Conservation (phyloP, 2,329 filamentous ascomycete genomes). For the Penicillium sp. region DNA sequence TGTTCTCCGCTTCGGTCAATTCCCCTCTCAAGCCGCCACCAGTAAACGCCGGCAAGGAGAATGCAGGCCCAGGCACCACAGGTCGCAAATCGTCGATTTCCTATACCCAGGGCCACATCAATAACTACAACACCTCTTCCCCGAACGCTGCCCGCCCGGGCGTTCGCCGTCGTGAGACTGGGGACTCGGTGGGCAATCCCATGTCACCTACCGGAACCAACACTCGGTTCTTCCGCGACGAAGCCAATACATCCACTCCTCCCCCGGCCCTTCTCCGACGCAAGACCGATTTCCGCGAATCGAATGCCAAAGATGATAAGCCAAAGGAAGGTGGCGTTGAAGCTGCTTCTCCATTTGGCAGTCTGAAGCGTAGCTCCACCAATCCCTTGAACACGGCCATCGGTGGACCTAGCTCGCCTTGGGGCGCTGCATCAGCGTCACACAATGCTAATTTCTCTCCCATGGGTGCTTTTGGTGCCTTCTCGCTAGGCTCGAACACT, state of each 20-base stretch:
- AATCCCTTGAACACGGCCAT: conserved; percentile 56
- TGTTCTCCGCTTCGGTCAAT: conserved; percentile 86
- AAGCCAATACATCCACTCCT: conserved; percentile 62
- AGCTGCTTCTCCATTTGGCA: conserved; percentile 54
- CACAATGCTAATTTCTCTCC: conserved; percentile 67
- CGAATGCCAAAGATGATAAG: conserved; percentile 53
- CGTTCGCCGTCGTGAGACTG: conserved; percentile 82
- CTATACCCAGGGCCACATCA: conserved; percentile 61
- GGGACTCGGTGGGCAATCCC: conserved; percentile 63
- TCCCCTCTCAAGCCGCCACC: conserved; percentile 86
- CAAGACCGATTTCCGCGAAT: conserved; percentile 64
- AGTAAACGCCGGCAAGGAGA: conserved; percentile 66
- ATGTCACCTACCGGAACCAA: conserved; percentile 52
- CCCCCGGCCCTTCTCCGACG: conserved; percentile 64
- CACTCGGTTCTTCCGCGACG: conserved; percentile 52
- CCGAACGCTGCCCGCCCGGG: conserved; percentile 74
- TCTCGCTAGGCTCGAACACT: conserved; percentile 65
- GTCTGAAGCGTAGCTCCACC: conserved; percentile 60
- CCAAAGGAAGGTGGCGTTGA: conserved; percentile 52
- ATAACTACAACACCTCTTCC: conserved; percentile 71
- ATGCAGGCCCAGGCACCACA: conserved; percentile 44
- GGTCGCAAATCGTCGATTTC: conserved; percentile 82
- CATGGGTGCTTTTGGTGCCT: conserved; percentile 88
- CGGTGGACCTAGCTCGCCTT: conserved; percentile 57
- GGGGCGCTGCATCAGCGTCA: conserved; percentile 62